Conservation (phyloP, 768 basidiomycete species). For the Phanerodontia chrysosporium region DNA sequence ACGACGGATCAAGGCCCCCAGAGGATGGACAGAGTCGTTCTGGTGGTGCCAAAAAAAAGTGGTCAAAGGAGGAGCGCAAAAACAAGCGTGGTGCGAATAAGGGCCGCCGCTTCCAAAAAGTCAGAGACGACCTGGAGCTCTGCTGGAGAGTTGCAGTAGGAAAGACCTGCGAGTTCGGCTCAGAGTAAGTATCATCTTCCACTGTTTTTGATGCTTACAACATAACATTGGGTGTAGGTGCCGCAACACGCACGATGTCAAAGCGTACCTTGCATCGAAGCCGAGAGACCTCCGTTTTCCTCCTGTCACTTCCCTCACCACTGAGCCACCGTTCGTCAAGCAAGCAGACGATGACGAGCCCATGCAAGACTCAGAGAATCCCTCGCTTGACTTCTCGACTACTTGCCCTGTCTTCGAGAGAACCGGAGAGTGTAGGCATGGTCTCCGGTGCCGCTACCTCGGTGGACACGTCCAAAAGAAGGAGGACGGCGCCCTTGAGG, state of each 20-base stretch:
- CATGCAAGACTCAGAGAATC: conserved; percentile 24
- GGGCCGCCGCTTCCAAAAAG: conserved; percentile 70
- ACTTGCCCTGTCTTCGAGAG: conserved; percentile 66
- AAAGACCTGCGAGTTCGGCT: conserved; percentile 64
- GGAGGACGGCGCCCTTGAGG: conserved; percentile 38
- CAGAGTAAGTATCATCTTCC: conserved; percentile 41
- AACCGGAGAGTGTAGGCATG: conserved; percentile 74
- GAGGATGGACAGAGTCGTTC: conserved; percentile 28
- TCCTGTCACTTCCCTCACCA: conserved; percentile 35
- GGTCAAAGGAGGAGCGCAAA: conserved; percentile 66
- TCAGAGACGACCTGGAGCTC: conserved; percentile 75
- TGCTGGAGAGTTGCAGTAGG: conserved; percentile 80
- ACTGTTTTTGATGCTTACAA: background rate
- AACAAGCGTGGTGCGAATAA: conserved; percentile 81
- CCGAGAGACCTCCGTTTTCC: conserved; percentile 67
- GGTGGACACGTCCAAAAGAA: conserved; percentile 63
- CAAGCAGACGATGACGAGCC: conserved; percentile 21
- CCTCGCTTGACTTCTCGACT: conserved; percentile 43
- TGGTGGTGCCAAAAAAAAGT: conserved; percentile 37
- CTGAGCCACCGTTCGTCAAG: conserved; percentile 48
- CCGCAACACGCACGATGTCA: conserved; percentile 74
- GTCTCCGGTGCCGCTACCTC: conserved; percentile 89
- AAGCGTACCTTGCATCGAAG: conserved; percentile 73
- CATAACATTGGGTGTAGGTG: conserved; percentile 43
- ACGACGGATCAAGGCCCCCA: conserved; percentile 15